phyloP scores from a whole-genome alignment of 176 grass and related monocot genomes.

The Miscanthus lutarioriparius region DNA sequence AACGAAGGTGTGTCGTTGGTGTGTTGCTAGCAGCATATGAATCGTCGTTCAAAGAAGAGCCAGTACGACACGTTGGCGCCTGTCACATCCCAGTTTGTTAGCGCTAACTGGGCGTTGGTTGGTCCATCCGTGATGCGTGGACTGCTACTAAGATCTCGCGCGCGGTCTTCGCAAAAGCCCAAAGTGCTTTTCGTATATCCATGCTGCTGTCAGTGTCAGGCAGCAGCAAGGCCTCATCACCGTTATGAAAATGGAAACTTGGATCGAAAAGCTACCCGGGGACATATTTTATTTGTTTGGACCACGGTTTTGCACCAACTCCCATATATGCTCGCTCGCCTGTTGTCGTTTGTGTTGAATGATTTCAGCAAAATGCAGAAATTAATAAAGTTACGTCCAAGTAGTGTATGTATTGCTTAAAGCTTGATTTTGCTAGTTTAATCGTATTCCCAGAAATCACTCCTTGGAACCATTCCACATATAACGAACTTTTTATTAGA shows the following conservation, averaged over 20 bases:
- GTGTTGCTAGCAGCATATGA: not conserved
- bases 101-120: not conserved
- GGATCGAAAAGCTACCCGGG: not conserved
- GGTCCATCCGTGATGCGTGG: constrained; percentile 2
- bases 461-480: too few species aligned
- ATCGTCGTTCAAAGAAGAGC: not conserved
- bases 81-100: constrained; percentile 28
- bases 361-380: too few species aligned
- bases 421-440: too few species aligned
- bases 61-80: not conserved
- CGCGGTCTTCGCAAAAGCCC: not conserved
- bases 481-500: too few species aligned
- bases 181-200: not conserved
- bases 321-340: too few species aligned
- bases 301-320: too few species aligned
- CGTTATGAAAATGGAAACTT: not conserved
- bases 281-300: too few species aligned
- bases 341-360: too few species aligned
- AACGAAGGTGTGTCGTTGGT: not conserved
- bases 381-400: too few species aligned
- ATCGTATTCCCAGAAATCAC: too few species aligned
- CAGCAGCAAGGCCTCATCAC: not conserved
- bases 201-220: not conserved
- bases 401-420: too few species aligned
- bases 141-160: not conserved